A percentile compares a stretch with the other conserved stretches of the same genome.
Conservation (phyloP, 257 asterid species). For the Solanum pinnatisectum region DNA sequence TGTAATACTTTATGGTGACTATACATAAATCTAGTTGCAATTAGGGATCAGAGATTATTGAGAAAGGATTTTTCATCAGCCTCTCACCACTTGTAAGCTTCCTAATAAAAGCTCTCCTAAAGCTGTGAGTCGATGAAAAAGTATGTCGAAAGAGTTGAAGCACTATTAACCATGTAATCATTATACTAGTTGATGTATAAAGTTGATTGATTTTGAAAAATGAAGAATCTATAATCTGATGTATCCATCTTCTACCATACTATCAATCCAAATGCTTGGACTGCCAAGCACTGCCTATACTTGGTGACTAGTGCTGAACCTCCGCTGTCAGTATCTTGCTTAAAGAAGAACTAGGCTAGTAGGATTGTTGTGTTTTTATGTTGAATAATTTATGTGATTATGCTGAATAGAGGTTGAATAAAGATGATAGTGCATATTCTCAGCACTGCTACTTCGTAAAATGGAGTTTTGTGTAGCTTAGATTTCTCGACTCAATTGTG, state of each 20-base stretch:
- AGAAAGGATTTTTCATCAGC: background rate
- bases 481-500: background rate
- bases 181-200: background rate
- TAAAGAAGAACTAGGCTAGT: background rate
- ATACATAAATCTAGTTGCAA: background rate
- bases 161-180: background rate
- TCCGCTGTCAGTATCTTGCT: background rate
- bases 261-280: background rate
- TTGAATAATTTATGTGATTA: background rate
- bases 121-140: background rate
- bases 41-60: background rate
- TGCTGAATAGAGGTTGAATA: background rate
- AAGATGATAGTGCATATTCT: background rate
- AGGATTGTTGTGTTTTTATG: background rate
- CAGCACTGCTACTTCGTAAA: background rate
- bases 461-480: background rate
- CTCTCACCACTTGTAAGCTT: background rate
- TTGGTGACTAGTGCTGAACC: background rate
- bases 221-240: background rate
- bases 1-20: background rate
- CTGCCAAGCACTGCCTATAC: background rate
- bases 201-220: background rate
- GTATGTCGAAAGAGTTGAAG: background rate
- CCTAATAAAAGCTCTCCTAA: background rate
- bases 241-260: background rate